phyloP scores from a whole-genome alignment of 768 basidiomycete genomes.

The Xerocomellus amylosporus region DNA sequence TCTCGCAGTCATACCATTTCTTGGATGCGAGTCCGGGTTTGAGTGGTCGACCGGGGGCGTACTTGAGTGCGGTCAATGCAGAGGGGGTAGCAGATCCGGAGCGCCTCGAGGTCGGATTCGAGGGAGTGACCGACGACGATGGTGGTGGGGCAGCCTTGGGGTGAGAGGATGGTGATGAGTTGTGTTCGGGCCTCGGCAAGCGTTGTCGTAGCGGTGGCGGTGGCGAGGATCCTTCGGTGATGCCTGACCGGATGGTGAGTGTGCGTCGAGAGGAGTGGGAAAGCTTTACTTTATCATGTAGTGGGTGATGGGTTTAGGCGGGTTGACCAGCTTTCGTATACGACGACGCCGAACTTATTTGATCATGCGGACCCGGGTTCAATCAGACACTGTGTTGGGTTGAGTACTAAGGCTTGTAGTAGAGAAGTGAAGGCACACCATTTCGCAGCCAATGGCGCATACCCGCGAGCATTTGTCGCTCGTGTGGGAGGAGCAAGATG shows the following conservation, averaged over 20 bases:
- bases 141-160: too few species aligned
- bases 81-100: conserved; percentile 56
- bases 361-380: conserved; percentile 83
- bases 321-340: conserved; percentile 93
- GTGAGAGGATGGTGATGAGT: conserved; percentile 57
- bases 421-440: conserved; percentile 53
- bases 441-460: conserved; percentile 94
- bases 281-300: conserved; percentile 80
- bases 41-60: conserved; percentile 89
- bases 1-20: conserved; percentile 49
- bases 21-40: conserved; percentile 52
- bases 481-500: conserved; percentile 28
- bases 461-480: conserved; percentile 46
- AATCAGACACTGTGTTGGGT: conserved; percentile 65
- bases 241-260: conserved; percentile 68
- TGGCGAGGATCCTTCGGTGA: conserved; percentile 71
- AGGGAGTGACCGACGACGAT: conserved; percentile 79
- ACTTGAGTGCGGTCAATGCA: conserved; percentile 90
- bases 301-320: conserved; percentile 77
- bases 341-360: conserved; percentile 48
- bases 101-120: conserved; percentile 72
- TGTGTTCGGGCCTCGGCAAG: conserved; percentile 60
- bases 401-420: not conserved
- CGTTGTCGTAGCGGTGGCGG: conserved; percentile 77
- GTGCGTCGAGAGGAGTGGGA: not conserved